Percentiles rank a stretch among this genome's conserved stretches.
phyloP scores from a whole-genome alignment of 805 yeast genomes.

The Ogataea saltuana region DNA sequence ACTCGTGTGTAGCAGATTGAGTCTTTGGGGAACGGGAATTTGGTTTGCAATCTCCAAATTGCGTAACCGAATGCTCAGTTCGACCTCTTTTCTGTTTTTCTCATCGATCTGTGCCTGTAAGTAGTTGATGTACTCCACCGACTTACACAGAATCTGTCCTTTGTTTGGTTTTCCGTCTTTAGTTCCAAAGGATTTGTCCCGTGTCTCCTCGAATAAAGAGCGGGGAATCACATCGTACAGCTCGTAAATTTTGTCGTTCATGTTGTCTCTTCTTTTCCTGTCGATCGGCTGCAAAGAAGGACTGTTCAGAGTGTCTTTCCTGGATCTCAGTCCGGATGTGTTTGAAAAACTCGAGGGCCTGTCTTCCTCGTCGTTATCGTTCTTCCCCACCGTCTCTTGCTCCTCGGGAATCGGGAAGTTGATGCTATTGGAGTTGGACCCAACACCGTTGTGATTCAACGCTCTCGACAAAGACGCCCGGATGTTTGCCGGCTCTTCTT shows the following conservation, averaged over 20 bases:
- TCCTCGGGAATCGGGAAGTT: conserved; percentile 22
- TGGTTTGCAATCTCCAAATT: conserved; percentile 49
- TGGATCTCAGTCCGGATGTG: conserved; percentile 13
- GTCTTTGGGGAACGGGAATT: conserved; percentile 39
- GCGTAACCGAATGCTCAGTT: conserved; percentile 60
- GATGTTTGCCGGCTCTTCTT: conserved; percentile 15
- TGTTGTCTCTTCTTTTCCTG: conserved; percentile 54
- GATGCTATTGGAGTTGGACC: no score
- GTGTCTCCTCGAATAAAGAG: conserved; percentile 41
- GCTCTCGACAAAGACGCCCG: conserved; percentile 27
- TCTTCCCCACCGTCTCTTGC: conserved; percentile 8
- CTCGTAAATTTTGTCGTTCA: conserved; percentile 59
- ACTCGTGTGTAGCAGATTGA: conserved; percentile 61
- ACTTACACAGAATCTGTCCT: conserved; percentile 75
- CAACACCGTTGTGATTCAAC: conserved; percentile 14
- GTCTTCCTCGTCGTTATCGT: conserved; percentile 12
- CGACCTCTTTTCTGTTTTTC: conserved; percentile 78
- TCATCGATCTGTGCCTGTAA: conserved; percentile 75
- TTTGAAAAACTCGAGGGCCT: conserved; percentile 8
- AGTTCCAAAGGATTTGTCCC: conserved; percentile 60
- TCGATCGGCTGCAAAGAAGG: conserved; percentile 35
- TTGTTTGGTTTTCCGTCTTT: conserved; percentile 84
- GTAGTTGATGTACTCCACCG: conserved; percentile 68
- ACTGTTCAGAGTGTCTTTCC: conserved; percentile 20
- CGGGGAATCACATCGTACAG: conserved; percentile 36